These are phyloP conservation scores for Pseudoperonospora humuli DNA, from an alignment of 352 stramenopile genomes.

Conservation along the genomic window DNA sequence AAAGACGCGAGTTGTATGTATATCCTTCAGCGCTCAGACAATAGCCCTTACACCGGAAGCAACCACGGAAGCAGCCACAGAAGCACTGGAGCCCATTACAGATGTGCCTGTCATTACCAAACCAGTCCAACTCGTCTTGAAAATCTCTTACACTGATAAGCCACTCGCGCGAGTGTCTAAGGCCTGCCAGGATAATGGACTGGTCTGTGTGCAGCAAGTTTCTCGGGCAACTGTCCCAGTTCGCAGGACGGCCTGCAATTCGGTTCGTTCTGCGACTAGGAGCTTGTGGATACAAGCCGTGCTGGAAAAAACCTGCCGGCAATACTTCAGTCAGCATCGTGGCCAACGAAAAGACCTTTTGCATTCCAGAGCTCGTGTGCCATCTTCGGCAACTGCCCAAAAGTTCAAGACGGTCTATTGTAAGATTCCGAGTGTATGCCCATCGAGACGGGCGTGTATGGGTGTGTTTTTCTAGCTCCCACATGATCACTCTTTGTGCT, in stretches of 20 bases:
- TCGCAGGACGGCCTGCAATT: constrained; percentile 29
- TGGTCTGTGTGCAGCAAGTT: constrained; percentile 23
- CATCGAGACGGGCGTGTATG: constrained; percentile 26
- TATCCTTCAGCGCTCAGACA: constrained; percentile 2
- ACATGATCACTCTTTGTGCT: constrained; percentile 14
- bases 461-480: constrained; percentile 31
- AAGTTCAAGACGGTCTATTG: constrained; percentile 19
- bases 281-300: constrained; percentile 38
- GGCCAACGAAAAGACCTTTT: constrained; percentile 11
- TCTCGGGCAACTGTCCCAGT: constrained; percentile 26
- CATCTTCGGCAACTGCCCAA: constrained; percentile 30
- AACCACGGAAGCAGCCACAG: too few species aligned
- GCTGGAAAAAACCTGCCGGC: constrained; percentile 21
- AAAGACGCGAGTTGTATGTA: too few species aligned
- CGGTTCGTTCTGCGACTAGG: constrained; percentile 34
- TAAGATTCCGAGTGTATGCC: constrained; percentile 24
- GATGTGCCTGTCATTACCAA: neutral
- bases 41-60: neutral
- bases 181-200: constrained; percentile 24
- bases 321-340: constrained; percentile 25
- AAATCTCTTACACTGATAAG: constrained; percentile 4
- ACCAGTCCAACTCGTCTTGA: too few species aligned
- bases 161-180: constrained; percentile 24
- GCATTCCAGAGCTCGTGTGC: constrained; percentile 20
- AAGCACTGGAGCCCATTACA: neutral